A percentile compares a stretch with the other conserved stretches of the same genome.
Evolutionary conservation across 192 early-diverging fungal species (phyloP).

Genomic region (Backusella sp.): DNA sequence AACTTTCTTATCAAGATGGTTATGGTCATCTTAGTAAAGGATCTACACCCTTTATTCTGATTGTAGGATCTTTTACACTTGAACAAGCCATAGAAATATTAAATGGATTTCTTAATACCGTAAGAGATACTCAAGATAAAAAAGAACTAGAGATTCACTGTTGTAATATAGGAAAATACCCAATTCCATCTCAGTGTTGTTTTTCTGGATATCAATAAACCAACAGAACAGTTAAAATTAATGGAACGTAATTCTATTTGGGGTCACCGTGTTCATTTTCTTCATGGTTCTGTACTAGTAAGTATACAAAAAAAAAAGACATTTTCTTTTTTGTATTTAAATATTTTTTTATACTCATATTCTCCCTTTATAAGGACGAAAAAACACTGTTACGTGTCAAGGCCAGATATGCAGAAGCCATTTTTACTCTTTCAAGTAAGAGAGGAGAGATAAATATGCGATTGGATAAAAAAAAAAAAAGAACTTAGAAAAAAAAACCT

Average conservation of each 20-base stretch:
- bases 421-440: conserved; percentile 45
- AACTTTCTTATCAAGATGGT: conserved; percentile 1
- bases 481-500: not conserved
- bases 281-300: conserved; percentile 30
- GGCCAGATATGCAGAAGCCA: conserved; percentile 39
- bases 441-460: not conserved
- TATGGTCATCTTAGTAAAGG: conserved; percentile 16
- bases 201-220: conserved; percentile 42
- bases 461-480: not conserved
- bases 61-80: conserved; percentile 41
- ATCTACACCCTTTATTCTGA: conserved; percentile 35
- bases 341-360: not conserved
- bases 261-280: conserved; percentile 33
- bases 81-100: conserved; percentile 41
- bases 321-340: not conserved
- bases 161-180: not conserved
- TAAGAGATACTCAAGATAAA: not conserved
- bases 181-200: conserved; percentile 38
- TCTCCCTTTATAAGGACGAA: not conserved
- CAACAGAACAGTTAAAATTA: conserved; percentile 42
- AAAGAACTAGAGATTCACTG: too few relatives aligned
- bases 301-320: not conserved
- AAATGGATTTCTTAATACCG: conserved; percentile 43
- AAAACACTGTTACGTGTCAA: conserved; percentile 18
- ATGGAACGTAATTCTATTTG: conserved; percentile 35